Evolutionary conservation across 805 yeast species (phyloP).

Genomic region (Nakazawaea wickerhamii): DNA sequence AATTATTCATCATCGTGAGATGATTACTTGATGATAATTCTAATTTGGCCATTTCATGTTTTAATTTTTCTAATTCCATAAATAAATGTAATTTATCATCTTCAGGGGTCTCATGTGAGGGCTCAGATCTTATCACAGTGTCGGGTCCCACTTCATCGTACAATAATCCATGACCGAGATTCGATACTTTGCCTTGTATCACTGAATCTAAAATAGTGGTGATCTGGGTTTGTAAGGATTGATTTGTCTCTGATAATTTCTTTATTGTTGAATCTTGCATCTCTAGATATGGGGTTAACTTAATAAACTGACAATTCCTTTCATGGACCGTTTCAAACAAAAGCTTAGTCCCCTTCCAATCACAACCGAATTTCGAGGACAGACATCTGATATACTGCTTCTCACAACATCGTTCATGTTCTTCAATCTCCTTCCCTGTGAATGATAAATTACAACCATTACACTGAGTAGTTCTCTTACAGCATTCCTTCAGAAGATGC

Average conservation of each 20-base stretch:
- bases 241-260: constrained; percentile 31
- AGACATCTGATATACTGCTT: constrained; percentile 40
- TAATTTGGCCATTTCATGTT: constrained; percentile 30
- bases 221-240: constrained; percentile 35
- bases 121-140: constrained; percentile 8
- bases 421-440: constrained; percentile 31
- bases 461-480: constrained; percentile 31
- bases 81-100: constrained; percentile 26
- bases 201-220: constrained; percentile 40
- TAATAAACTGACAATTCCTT: constrained; percentile 24
- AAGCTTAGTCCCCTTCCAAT: constrained; percentile 35
- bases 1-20: constrained; percentile 22
- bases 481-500: constrained; percentile 37
- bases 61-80: constrained; percentile 39
- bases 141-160: constrained; percentile 36
- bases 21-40: constrained; percentile 3
- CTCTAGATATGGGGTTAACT: constrained; percentile 23
- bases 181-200: constrained; percentile 44
- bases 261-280: constrained; percentile 25
- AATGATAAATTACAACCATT: constrained; percentile 37
- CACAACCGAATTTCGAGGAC: constrained; percentile 43
- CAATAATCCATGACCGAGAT: constrained; percentile 41
- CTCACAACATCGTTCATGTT: constrained; percentile 38
- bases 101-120: constrained; percentile 13
- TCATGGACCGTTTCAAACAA: constrained; percentile 24